A percentile compares a stretch with the other conserved stretches of the same genome.
These are phyloP conservation scores for Aspergillus chevalieri DNA, from an alignment of 2,329 filamentous ascomycete species.

Conservation along the genomic window DNA sequence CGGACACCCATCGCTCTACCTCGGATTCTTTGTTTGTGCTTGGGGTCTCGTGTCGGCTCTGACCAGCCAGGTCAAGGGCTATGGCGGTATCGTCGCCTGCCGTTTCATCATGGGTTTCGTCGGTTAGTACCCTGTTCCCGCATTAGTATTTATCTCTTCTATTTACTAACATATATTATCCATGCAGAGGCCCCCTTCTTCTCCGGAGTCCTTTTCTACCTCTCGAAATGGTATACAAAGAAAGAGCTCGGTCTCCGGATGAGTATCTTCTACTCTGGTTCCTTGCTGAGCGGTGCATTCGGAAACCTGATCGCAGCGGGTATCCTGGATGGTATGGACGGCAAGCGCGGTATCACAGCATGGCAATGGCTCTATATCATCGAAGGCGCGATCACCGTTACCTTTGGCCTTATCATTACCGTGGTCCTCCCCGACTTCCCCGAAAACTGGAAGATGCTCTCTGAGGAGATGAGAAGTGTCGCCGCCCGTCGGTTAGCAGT, in stretches of 20 bases:
- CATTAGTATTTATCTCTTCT: background rate
- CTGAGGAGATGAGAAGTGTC: slow-evolving; percentile 41
- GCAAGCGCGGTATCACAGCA: slow-evolving; percentile 28
- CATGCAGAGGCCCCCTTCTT: slow-evolving; percentile 40
- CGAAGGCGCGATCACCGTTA: slow-evolving; percentile 31
- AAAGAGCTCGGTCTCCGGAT: slow-evolving; percentile 48
- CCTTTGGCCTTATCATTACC: slow-evolving; percentile 28
- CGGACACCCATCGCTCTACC: slow-evolving; percentile 28
- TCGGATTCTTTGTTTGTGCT: slow-evolving; percentile 31
- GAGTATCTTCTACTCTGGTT: slow-evolving; percentile 48
- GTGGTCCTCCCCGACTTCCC: slow-evolving; percentile 39
- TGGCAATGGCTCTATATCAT: slow-evolving; percentile 42
- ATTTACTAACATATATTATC: background rate
- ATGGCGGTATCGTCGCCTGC: slow-evolving; percentile 29
- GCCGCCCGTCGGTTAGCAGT: slow-evolving; percentile 46
- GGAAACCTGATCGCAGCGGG: slow-evolving; percentile 50
- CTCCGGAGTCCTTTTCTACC: slow-evolving; percentile 44
- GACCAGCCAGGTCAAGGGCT: slow-evolving; percentile 32
- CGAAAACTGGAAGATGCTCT: slow-evolving; percentile 40
- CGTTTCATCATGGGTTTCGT: slow-evolving; percentile 39
- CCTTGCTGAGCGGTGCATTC: slow-evolving; percentile 46
- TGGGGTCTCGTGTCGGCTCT: slow-evolving; percentile 36
- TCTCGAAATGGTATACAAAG: slow-evolving; percentile 50
- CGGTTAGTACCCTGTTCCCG: slow-evolving; percentile 15
- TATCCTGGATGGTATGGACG: slow-evolving; percentile 39